Evolutionary conservation across 306 rosid species (phyloP), one percentile per base, ranked within the genome.

Genomic region (Calophaca sinica): DNA sequence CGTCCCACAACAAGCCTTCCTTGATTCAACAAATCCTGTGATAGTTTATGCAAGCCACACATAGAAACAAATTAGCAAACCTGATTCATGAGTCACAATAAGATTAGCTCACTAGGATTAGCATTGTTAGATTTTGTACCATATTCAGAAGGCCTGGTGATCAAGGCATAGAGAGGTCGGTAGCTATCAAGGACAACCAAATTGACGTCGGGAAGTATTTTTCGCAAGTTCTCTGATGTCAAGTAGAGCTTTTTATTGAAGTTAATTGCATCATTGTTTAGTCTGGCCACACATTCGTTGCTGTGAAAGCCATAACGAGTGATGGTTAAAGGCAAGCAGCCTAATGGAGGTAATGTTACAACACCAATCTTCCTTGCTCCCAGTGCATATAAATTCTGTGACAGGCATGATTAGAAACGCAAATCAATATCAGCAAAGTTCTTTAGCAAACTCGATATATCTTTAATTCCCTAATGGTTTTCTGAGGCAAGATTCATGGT

Each of bases 1-100:
- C 5, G 66, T 33, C 5, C 54, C 70, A 65, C 70, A 65, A 44
- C 70, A 65, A 20, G 1, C 39, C 39, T 28, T 65, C 39, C 54
- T 65, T 9, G 6, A 5, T 44, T 65, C 54, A 5, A 9, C 9
- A 44, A 65, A 44, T 28, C 70, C 70, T 65, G 53, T 11, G 1
- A 33, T 4, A 11, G 66, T 26, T 35, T 3, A 54, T 7, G 4
- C 31, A 54, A 11, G 31, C 28, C 66, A 33, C 64, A 32, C 26
- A 60, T 6, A 35, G 66, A 60, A 33, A 26, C 15, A 62, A 36
- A 64, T 63, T 26, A 64, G 36, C 7, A 20, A 64, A 9, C 14
- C 6, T 42, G 13, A 9, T 20, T 42, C 1, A 42, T 61, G 29
- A 45, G 12, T 7, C 57, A 51, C n/a, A 63, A 2, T 39, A 39